phyloP scores from a whole-genome alignment of 2,329 filamentous ascomycete genomes.

The Helicocarpus griseus region DNA sequence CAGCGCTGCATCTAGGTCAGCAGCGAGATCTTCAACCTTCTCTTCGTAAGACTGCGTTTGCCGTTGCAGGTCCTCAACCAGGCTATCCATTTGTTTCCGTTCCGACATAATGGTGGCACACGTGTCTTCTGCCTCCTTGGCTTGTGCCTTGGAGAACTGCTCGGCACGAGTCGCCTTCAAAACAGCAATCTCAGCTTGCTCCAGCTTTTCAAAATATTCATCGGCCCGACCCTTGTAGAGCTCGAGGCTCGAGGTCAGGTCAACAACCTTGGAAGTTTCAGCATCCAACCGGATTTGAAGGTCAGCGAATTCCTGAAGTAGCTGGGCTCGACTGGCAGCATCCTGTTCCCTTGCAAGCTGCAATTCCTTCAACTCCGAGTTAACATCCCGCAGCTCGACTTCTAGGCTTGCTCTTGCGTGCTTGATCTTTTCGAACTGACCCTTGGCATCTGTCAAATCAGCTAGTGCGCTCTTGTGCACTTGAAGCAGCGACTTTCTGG shows the following conservation, averaged over 20 bases:
- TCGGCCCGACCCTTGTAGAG: conserved; percentile 88
- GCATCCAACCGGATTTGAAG: conserved; percentile 86
- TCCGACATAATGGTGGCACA: conserved; percentile 86
- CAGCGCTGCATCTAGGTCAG: conserved; percentile 73
- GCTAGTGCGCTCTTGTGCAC: conserved; percentile 76
- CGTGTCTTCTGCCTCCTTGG: conserved; percentile 81
- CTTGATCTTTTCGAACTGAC: conserved; percentile 76
- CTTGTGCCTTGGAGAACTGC: conserved; percentile 85
- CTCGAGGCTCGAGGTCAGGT: conserved; percentile 72
- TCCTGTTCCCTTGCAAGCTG: conserved; percentile 73
- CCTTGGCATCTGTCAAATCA: conserved; percentile 78
- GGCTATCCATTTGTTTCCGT: conserved; percentile 76
- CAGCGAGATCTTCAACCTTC: conserved; percentile 80
- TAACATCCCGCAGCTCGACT: conserved; percentile 75
- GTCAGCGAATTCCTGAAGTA: conserved; percentile 86
- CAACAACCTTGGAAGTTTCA: conserved; percentile 73
- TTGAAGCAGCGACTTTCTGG: conserved; percentile 68
- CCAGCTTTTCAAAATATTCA: conserved; percentile 93
- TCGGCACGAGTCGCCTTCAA: conserved; percentile 86
- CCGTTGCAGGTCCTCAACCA: conserved; percentile 81
- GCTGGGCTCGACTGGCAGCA: conserved; percentile 71
- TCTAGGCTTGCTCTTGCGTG: conserved; percentile 71
- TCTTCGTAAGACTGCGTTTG: conserved; percentile 86
- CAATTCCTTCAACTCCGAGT: conserved; percentile 75
- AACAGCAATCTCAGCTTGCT: conserved; percentile 92